Percentiles rank a stretch among this genome's conserved stretches.
Evolutionary conservation across 2,329 filamentous ascomycete genomes (phyloP).

Genomic region (Aureobasidium lini): DNA sequence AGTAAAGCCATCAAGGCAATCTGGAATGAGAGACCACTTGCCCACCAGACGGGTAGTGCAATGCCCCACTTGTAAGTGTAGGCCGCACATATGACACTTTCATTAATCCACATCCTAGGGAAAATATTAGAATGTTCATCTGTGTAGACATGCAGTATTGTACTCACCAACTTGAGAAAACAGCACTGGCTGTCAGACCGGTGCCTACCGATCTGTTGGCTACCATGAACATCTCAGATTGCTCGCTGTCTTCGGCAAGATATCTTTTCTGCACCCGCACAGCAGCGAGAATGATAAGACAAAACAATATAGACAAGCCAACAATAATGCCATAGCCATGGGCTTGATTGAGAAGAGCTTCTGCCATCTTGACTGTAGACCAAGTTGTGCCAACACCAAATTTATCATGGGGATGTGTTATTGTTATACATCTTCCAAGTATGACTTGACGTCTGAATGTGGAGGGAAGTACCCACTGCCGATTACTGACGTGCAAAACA

Average conservation of each 20-base stretch:
- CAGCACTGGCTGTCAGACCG: conserved; percentile 25
- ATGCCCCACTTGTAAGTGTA: conserved; percentile 28
- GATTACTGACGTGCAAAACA: conserved; percentile 13
- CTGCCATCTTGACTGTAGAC: conserved; percentile 17
- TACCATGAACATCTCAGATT: conserved; percentile 41
- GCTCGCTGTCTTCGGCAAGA: conserved; percentile 35
- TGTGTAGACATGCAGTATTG: background rate
- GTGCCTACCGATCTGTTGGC: conserved; percentile 24
- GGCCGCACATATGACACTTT: conserved; percentile 32
- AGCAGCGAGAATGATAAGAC: conserved; percentile 39
- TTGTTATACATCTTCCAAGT: background rate
- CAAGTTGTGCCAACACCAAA: background rate
- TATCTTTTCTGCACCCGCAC: conserved; percentile 40
- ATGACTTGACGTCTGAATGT: background rate
- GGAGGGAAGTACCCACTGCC: background rate
- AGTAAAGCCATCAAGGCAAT: conserved; percentile 45
- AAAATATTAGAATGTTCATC: background rate
- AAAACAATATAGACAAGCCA: conserved; percentile 42
- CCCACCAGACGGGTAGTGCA: conserved; percentile 29
- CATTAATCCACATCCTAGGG: conserved; percentile 37
- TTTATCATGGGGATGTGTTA: background rate
- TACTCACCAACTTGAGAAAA: conserved; percentile 26
- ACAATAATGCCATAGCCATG: conserved; percentile 42
- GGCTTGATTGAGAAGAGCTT: conserved; percentile 27
- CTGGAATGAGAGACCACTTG: conserved; percentile 37